phyloP scores from a whole-genome alignment of 225 moss, liverwort and hornwort genomes.

The Polytrichum commune region DNA sequence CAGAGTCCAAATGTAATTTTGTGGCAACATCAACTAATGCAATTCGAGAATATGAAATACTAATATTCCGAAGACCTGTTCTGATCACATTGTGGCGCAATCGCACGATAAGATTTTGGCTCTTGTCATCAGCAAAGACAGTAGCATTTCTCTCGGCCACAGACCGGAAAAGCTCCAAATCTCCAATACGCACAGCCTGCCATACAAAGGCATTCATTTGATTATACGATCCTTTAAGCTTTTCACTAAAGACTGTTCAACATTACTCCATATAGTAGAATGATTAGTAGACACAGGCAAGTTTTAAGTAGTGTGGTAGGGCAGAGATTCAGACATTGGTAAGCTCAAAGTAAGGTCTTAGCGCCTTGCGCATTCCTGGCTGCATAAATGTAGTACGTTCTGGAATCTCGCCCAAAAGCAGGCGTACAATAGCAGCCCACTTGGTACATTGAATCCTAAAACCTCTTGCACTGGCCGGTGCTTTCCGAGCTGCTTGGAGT shows the following conservation, averaged over 20 bases:
- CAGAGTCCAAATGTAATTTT: slow-evolving; percentile 86
- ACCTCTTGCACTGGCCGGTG: slow-evolving; percentile 83
- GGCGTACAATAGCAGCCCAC: slow-evolving; percentile 95
- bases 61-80: slow-evolving; percentile 93
- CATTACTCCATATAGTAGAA: no score
- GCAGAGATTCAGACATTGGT: slow-evolving; percentile 65
- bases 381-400: slow-evolving; percentile 99
- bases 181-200: slow-evolving; percentile 97
- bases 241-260: no score
- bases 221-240: no score
- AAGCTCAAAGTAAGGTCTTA: slow-evolving; percentile 91
- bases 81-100: slow-evolving; percentile 95
- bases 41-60: slow-evolving; percentile 94
- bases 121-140: slow-evolving; percentile 86
- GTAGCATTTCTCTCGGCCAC: slow-evolving; percentile 73
- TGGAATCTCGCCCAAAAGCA: slow-evolving; percentile 95
- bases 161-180: slow-evolving; percentile 84
- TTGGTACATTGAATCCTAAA: slow-evolving; percentile 97
- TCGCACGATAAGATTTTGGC: slow-evolving; percentile 93
- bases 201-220: not conserved
- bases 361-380: slow-evolving; percentile 90
- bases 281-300: not conserved
- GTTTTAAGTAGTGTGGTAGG: not conserved
- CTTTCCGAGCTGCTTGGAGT: slow-evolving; percentile 91
- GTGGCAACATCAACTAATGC: slow-evolving; percentile 83